Percentiles rank a stretch among this genome's conserved stretches.
Conservation (phyloP, 2,329 filamentous ascomycete species). For the Apiospora malaysiana region DNA sequence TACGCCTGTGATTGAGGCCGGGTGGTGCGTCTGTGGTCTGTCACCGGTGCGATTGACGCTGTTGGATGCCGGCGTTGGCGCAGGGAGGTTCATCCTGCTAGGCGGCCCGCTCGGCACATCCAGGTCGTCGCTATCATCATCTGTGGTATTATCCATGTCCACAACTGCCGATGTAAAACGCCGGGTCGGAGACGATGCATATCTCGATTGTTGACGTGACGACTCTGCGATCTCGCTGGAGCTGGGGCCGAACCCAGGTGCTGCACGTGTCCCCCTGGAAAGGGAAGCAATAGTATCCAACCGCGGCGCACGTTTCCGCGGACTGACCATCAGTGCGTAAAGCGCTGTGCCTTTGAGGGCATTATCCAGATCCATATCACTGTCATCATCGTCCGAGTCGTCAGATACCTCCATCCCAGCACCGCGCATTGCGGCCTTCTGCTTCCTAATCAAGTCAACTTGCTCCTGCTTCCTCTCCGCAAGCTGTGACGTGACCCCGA, state of each 20-base stretch:
- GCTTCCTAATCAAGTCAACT: constrained; percentile 42
- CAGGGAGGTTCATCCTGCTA: no score
- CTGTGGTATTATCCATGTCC: not conserved
- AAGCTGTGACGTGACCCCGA: constrained; percentile 45
- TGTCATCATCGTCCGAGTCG: constrained; percentile 34
- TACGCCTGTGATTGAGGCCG: not conserved
- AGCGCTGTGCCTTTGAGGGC: constrained; percentile 40
- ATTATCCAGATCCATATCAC: not conserved
- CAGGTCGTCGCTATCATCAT: constrained; percentile 21
- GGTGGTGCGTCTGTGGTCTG: not conserved
- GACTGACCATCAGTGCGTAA: constrained; percentile 51
- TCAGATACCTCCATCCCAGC: constrained; percentile 39
- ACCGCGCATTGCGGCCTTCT: constrained; percentile 38
- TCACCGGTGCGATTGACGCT: not conserved
- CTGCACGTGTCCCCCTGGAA: constrained; percentile 32
- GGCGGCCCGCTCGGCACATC: not conserved
- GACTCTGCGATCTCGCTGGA: not conserved
- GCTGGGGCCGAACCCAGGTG: constrained; percentile 32
- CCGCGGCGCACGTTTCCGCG: constrained; percentile 37
- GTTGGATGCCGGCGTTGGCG: not conserved
- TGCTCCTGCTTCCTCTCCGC: constrained; percentile 44
- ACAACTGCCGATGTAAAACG: not conserved
- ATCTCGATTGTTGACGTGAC: not conserved
- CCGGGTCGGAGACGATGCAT: not conserved
- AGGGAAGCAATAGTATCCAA: constrained; percentile 31